Conservation (phyloP, 176 grass and related monocot genomes). For the Rhynchospora pubera region DNA sequence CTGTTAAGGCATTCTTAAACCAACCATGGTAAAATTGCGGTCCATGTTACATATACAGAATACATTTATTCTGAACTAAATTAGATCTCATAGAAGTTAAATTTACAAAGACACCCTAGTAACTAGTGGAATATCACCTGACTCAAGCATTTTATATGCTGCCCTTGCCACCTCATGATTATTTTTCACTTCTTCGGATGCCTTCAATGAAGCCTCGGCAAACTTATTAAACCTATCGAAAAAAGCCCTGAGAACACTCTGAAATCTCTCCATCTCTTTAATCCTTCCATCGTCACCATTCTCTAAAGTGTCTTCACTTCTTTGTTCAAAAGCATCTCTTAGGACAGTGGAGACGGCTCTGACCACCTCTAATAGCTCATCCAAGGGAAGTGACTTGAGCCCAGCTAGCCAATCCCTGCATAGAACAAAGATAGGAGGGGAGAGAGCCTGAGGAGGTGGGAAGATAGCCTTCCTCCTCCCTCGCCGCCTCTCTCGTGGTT, state of each 20-base stretch:
- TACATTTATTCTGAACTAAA: constrained; percentile 11
- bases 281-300: constrained; percentile 20
- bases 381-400: constrained; percentile 34
- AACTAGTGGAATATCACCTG: neutral
- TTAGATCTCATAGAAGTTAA: too few species aligned
- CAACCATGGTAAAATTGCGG: neutral
- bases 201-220: constrained; percentile 59
- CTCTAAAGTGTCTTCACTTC: neutral
- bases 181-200: constrained; percentile 78
- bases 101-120: constrained; percentile 23
- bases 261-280: constrained; percentile 35
- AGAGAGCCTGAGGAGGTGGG: constrained; percentile 71
- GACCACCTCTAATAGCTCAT: constrained; percentile 56
- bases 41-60: neutral
- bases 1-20: neutral
- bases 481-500: constrained; percentile 53
- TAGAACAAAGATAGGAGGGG: constrained; percentile 83
- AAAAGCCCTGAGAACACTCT: constrained; percentile 36
- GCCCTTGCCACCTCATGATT: constrained; percentile 36
- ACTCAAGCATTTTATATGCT: constrained; percentile 38
- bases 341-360: constrained; percentile 35
- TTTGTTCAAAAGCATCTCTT: constrained; percentile 35
- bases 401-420: constrained; percentile 55
- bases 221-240: constrained; percentile 71
- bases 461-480: constrained; percentile 47